These are phyloP conservation scores for Metschnikowia amazonensis DNA, from an alignment of 805 yeast genomes.

Conservation along the genomic window DNA sequence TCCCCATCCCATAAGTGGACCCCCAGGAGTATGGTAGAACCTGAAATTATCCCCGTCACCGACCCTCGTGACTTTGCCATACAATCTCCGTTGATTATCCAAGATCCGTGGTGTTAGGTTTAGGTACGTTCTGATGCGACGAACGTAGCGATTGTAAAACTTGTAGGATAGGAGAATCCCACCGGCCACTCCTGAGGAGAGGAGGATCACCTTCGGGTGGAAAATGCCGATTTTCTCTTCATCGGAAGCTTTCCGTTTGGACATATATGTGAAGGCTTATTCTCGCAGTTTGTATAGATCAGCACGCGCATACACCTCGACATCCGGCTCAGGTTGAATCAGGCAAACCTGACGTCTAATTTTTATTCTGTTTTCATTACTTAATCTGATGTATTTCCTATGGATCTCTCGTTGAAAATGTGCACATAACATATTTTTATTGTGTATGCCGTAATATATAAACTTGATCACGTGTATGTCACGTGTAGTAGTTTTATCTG, in stretches of 20 bases:
- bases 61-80: slow-evolving; percentile 81
- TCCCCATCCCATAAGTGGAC: slow-evolving; percentile 85
- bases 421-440: too few relatives aligned
- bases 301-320: slow-evolving; percentile 1
- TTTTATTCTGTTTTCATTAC: neutral
- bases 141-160: slow-evolving; percentile 32
- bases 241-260: neutral
- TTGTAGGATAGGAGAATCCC: slow-evolving; percentile 27
- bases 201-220: slow-evolving; percentile 38
- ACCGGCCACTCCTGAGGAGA: slow-evolving; percentile 34
- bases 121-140: slow-evolving; percentile 33
- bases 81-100: slow-evolving; percentile 25
- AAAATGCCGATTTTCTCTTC: slow-evolving; percentile 17
- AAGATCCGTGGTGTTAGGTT: slow-evolving; percentile 36
- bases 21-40: slow-evolving; percentile 92
- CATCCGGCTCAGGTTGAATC: neutral
- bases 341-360: neutral
- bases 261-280: slow-evolving; percentile 1
- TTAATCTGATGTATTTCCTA: neutral
- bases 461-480: neutral
- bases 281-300: neutral
- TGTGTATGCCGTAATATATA: too few relatives aligned
- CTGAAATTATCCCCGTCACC: slow-evolving; percentile 97
- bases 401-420: too few relatives aligned
- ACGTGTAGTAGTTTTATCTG: neutral